Percentiles rank a stretch among this genome's conserved stretches.
These are phyloP conservation scores for Yamadazyma olivae DNA, from an alignment of 805 yeast genomes.

Conservation along the genomic window DNA sequence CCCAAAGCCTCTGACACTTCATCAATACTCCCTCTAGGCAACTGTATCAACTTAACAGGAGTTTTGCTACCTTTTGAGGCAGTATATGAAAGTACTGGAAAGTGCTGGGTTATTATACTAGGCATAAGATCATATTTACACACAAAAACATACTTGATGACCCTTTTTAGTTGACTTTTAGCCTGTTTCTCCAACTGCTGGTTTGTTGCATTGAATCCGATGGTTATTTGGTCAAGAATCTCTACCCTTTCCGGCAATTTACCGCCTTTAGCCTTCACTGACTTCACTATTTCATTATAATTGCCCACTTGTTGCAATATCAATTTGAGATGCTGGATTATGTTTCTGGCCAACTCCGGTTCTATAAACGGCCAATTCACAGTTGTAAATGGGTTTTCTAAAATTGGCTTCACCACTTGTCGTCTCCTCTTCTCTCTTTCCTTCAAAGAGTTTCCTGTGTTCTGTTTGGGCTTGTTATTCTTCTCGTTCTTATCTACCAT, in stretches of 20 bases:
- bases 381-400: conserved; percentile 61
- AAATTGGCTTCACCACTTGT: conserved; percentile 61
- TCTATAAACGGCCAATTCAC: conserved; percentile 43
- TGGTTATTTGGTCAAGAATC: conserved; percentile 21
- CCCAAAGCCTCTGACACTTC: conserved; percentile 23
- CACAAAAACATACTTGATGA: conserved; percentile 49
- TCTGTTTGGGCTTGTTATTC: no score
- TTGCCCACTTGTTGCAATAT: conserved; percentile 30
- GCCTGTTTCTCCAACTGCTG: conserved; percentile 45
- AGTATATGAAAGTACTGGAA: conserved; percentile 54
- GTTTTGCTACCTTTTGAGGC: conserved; percentile 29
- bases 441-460: conserved; percentile 46
- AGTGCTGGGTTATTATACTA: conserved; percentile 47
- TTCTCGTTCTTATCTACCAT: not conserved
- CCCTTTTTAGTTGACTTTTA: conserved; percentile 4
- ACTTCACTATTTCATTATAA: conserved; percentile 16
- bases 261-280: conserved; percentile 4
- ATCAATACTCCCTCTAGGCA: conserved; percentile 47
- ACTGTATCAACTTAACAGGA: conserved; percentile 55
- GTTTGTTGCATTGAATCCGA: conserved; percentile 59
- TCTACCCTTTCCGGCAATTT: no score
- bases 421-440: conserved; percentile 47
- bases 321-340: conserved; percentile 34
- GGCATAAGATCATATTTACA: conserved; percentile 58
- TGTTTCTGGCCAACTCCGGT: conserved; percentile 31